Percentiles rank a stretch among this genome's conserved stretches.
phyloP scores from a whole-genome alignment of 257 asterid genomes.

The Lavandula angustifolia region DNA sequence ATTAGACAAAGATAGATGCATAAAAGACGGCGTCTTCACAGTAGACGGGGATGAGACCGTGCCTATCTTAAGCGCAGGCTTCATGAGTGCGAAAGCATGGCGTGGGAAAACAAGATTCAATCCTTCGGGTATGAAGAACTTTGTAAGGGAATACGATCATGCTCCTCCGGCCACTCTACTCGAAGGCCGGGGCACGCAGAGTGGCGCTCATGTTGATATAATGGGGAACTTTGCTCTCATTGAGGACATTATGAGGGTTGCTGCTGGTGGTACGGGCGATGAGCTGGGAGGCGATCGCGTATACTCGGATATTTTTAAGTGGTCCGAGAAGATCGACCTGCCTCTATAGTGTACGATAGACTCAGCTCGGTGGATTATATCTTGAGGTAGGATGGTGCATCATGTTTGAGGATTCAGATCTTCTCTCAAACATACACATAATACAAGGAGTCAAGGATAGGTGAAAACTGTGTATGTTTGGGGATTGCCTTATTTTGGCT shows the following conservation, averaged over 20 bases:
- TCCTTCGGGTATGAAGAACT: conserved; percentile 65
- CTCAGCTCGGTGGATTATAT: too few relatives aligned
- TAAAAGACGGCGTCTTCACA: conserved; percentile 46
- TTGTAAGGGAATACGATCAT: conserved; percentile 68
- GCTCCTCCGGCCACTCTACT: conserved; percentile 73
- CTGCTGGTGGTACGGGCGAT: conserved; percentile 69
- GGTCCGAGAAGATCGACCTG: conserved; percentile 66
- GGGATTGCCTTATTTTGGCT: too few relatives aligned
- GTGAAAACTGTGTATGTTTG: too few relatives aligned
- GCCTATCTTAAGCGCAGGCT: conserved; percentile 75
- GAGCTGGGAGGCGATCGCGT: conserved; percentile 75
- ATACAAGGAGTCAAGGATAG: too few relatives aligned
- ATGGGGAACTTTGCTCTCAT: conserved; percentile 85
- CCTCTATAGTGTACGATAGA: conserved; percentile 31
- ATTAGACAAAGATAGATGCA: conserved; percentile 44
- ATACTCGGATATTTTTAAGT: conserved; percentile 62
- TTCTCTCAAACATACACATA: too few relatives aligned
- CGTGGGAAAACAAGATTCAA: conserved; percentile 81
- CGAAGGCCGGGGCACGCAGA: conserved; percentile 84
- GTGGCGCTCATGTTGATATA: conserved; percentile 86
- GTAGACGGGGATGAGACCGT: conserved; percentile 84
- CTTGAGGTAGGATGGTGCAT: too few relatives aligned
- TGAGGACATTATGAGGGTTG: conserved; percentile 70
- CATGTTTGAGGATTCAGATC: too few relatives aligned
- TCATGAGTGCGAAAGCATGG: conserved; percentile 87